These are phyloP conservation scores for Parachaetomium inaequale DNA, from an alignment of 495 filamentous ascomycete genomes.

Conservation along the genomic window DNA sequence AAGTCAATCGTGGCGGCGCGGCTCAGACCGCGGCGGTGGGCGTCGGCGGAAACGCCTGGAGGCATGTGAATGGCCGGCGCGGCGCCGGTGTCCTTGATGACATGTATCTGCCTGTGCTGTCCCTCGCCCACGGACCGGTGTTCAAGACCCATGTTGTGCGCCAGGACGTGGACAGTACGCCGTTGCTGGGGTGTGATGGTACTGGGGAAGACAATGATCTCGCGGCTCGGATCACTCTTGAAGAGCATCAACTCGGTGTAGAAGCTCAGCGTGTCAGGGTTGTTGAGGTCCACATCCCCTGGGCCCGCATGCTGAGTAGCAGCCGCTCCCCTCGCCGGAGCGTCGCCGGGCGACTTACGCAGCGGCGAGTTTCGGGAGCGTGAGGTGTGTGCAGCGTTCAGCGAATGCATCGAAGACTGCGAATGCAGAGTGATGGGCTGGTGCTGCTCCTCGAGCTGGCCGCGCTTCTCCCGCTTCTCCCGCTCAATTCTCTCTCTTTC, in stretches of 20 bases:
- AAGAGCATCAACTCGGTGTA: constrained; percentile 88
- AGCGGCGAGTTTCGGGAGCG: constrained; percentile 39
- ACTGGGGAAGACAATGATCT: constrained; percentile 77
- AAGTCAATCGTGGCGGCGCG: constrained; percentile 98
- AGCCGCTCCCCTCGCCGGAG: constrained; percentile 28
- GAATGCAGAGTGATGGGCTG: constrained; percentile 67
- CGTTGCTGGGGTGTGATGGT: constrained; percentile 78
- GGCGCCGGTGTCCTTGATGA: constrained; percentile 62
- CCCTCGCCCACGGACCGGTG: constrained; percentile 85
- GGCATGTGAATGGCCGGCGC: constrained; percentile 48
- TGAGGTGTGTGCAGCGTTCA: constrained; percentile 52
- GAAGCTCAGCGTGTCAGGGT: constrained; percentile 78
- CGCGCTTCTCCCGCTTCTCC: constrained; percentile 94
- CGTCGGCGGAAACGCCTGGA: constrained; percentile 65
- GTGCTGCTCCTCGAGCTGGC: constrained; percentile 96
- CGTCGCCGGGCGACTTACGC: constrained; percentile 27
- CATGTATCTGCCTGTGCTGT: constrained; percentile 81
- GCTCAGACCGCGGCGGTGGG: constrained; percentile 75
- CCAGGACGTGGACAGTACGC: constrained; percentile 85
- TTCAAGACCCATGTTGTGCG: constrained; percentile 88
- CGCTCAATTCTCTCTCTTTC: constrained; percentile 95
- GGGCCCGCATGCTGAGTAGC: constrained; percentile 22
- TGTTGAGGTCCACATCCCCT: constrained; percentile 84
- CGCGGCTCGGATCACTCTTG: constrained; percentile 70
- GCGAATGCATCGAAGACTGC: constrained; percentile 78